Percentiles rank a stretch among this genome's conserved stretches.
Evolutionary conservation across 2,329 filamentous ascomycete genomes (phyloP).

Genomic region (Phyllosticta capitalensis): DNA sequence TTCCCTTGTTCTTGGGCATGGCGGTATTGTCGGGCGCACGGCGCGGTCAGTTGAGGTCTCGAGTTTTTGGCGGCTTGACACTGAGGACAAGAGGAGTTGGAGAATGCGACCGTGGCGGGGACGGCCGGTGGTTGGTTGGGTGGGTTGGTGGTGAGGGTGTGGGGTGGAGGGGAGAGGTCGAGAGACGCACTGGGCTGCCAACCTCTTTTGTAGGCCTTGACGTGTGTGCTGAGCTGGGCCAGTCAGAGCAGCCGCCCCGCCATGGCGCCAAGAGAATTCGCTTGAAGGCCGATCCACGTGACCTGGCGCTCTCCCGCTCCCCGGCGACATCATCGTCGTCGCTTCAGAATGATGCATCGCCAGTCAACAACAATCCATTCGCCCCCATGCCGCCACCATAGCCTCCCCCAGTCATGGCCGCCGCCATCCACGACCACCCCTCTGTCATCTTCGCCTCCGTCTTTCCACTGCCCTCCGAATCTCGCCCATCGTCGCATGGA

Average conservation of each 20-base stretch:
- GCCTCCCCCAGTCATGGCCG: slow-evolving; percentile 1
- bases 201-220: neutral
- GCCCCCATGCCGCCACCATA: neutral
- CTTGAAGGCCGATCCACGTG: neutral
- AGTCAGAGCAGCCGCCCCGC: neutral
- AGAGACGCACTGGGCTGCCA: neutral
- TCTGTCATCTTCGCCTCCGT: slow-evolving; percentile 34
- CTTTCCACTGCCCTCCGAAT: slow-evolving; percentile 26
- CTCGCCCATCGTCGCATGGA: neutral
- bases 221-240: neutral
- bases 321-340: no score
- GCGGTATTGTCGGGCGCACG: neutral
- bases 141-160: neutral
- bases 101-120: neutral
- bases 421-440: slow-evolving; percentile 5
- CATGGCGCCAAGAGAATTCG: neutral
- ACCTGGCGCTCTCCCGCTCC: neutral
- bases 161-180: neutral
- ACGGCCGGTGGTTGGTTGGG: neutral
- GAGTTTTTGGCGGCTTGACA: neutral
- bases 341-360: neutral
- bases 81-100: neutral
- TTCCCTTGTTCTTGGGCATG: slow-evolving; percentile 20
- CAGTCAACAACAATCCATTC: neutral
- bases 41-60: neutral